A percentile compares a stretch with the other conserved stretches of the same genome.
Evolutionary conservation across 169 alveolate species (phyloP).

Genomic region (Cryptosporidium ryanae): DNA sequence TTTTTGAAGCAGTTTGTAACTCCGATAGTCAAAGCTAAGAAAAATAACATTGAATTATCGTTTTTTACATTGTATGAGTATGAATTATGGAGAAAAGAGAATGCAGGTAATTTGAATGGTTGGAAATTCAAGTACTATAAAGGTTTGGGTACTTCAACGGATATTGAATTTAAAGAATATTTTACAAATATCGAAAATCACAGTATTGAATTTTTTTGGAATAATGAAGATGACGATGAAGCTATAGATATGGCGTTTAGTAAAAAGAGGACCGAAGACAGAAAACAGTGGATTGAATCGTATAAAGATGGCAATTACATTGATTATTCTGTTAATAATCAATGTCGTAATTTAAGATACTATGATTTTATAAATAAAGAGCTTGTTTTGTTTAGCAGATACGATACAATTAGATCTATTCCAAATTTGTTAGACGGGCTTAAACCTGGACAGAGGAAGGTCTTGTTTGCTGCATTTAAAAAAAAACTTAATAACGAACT

Average conservation of each 20-base stretch:
- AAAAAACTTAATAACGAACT: slow-evolving; percentile 94
- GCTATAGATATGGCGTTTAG: slow-evolving; percentile 98
- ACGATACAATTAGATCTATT: slow-evolving; percentile 96
- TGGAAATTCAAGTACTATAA: slow-evolving; percentile 99
- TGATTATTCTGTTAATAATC: slow-evolving; percentile 83
- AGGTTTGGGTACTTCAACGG: slow-evolving; percentile 99
- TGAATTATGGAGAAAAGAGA: slow-evolving; percentile 92
- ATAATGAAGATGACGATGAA: slow-evolving; percentile 93
- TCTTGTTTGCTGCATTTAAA: slow-evolving; percentile 95
- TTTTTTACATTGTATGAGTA: slow-evolving; percentile 98
- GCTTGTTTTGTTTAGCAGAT: slow-evolving; percentile 96
- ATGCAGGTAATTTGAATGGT: slow-evolving; percentile 77
- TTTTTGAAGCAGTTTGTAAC: slow-evolving; percentile 98
- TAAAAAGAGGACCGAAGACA: slow-evolving; percentile 96
- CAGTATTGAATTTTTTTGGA: slow-evolving; percentile 89
- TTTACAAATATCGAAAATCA: slow-evolving; percentile 95
- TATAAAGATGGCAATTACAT: slow-evolving; percentile 82
- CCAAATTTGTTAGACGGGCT: slow-evolving; percentile 98
- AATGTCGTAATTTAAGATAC: slow-evolving; percentile 80
- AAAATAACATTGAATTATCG: slow-evolving; percentile 88
- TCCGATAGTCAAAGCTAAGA: slow-evolving; percentile 96
- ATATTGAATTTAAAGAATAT: slow-evolving; percentile 98
- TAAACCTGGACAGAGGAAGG: slow-evolving; percentile 99
- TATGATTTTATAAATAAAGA: slow-evolving; percentile 98
- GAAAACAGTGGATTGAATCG: slow-evolving; percentile 93